Conservation (phyloP, 768 basidiomycete genomes). For the Roridomyces roridus region DNA sequence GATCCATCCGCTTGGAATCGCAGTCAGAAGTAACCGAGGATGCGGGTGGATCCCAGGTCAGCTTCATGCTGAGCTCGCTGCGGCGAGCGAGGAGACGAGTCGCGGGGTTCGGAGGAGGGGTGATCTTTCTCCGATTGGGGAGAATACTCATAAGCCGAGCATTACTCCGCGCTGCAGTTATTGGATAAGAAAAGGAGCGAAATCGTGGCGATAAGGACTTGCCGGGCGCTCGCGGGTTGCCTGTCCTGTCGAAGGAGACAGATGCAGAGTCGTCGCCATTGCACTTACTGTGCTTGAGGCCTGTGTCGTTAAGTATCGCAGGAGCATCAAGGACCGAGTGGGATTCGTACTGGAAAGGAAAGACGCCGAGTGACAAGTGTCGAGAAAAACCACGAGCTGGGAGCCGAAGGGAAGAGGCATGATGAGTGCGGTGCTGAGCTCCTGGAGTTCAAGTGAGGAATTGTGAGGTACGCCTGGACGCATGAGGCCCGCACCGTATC, state of each 20-base stretch:
- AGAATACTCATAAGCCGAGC: not conserved
- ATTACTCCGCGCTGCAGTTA: slow-evolving; percentile 1
- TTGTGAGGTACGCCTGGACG: no score
- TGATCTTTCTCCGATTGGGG: not conserved
- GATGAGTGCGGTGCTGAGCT: slow-evolving; percentile 14
- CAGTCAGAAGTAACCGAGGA: not conserved
- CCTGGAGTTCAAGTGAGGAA: slow-evolving; percentile 4
- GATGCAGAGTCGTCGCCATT: slow-evolving; percentile 19
- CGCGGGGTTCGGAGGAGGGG: not conserved
- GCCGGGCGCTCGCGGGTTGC: no score
- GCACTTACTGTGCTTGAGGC: slow-evolving; percentile 21
- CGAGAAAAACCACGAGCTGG: slow-evolving; percentile 23
- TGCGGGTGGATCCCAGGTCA: slow-evolving; percentile 1
- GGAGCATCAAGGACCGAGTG: not conserved
- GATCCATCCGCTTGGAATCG: not conserved
- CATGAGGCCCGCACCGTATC: slow-evolving; percentile 10
- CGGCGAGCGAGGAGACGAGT: not conserved
- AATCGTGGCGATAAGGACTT: not conserved
- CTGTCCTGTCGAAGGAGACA: slow-evolving; percentile 2
- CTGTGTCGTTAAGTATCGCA: not conserved
- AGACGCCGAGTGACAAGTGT: slow-evolving; percentile 24
- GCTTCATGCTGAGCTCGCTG: not conserved
- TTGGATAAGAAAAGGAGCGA: not conserved
- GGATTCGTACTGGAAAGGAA: slow-evolving; percentile 15
- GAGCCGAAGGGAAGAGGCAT: slow-evolving; percentile 16